Evolutionary conservation across 2,329 filamentous ascomycete species (phyloP), one percentile per base, ranked within the genome.

Genomic region (Trichoderma sp.): DNA sequence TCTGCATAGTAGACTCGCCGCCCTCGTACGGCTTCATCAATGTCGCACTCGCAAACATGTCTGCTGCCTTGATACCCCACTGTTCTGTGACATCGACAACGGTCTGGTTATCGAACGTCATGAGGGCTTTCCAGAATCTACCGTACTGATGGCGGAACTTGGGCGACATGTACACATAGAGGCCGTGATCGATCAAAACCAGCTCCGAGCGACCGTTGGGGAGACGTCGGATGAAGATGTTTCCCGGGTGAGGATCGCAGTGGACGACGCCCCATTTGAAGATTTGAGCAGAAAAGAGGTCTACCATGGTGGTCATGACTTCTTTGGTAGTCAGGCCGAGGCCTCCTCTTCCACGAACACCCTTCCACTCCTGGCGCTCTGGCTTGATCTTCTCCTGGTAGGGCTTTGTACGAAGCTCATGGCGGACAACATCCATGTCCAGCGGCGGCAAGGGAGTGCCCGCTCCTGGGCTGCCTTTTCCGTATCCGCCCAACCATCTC

Each of bases 201-300:
- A 99, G 89, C 85, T 99, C 95, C 1, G 96, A 89, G 60, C 91
- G 89, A n/a, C 96, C 96, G 60, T 89, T 92, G 1, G 95, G 93
- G 18, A 94, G 88, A 9, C 97, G 93, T 9, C 97, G 93, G 81
- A 98, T 93, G 85, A 99, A 98, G 83, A 98, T 97, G 85, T 99
- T 99, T 33, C 96, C 96, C 1, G 97, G 97, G 82, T 99, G 97
- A 11, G 97, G 97, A 83, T 99, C 97, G 85, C 96, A 98, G 86
- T 99, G 96, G 0, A 98, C 94, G 60, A 94, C 90, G 14, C 97
- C 97, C 94, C 95, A 98, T 78, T 97, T 93, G 87, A 98, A 99
- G 89, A 98, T 98, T 82, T 98, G 96, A 3, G 95, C 95, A n/a
- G 93, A 94, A 87, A 98, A 99, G 41, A 98, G 89, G 83, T 98